Conservation (phyloP, 2,329 filamentous ascomycete species). For the Cercospora sesami region DNA sequence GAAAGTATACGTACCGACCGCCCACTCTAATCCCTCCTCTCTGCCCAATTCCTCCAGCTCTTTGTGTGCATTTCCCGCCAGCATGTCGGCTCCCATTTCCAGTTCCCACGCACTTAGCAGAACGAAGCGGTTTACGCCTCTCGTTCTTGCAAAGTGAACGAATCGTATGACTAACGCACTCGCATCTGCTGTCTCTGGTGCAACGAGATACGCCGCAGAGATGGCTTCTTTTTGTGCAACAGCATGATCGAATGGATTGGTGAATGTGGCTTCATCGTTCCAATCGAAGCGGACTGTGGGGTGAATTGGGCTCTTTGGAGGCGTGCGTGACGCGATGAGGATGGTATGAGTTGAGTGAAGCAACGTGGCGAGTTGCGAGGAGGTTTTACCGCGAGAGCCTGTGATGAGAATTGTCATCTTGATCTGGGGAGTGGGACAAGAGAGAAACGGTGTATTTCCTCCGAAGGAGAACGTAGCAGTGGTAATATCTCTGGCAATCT, state of each 20-base stretch:
- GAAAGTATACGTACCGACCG: slow-evolving; percentile 29
- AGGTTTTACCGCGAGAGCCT: slow-evolving; percentile 27
- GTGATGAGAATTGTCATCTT: slow-evolving; percentile 28
- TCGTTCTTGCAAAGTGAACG: slow-evolving; percentile 44
- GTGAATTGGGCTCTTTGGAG: slow-evolving; percentile 7
- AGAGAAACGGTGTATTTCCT: background rate
- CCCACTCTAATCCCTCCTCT: slow-evolving; percentile 41
- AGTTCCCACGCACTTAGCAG: slow-evolving; percentile 38
- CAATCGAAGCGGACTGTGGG: slow-evolving; percentile 46
- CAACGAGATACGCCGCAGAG: slow-evolving; percentile 46
- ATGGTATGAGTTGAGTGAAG: slow-evolving; percentile 16
- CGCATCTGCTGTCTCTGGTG: slow-evolving; percentile 40
- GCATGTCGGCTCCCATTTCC: background rate
- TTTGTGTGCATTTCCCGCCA: slow-evolving; percentile 20
- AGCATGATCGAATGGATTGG: slow-evolving; percentile 36
- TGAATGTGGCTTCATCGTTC: slow-evolving; percentile 46
- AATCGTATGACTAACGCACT: slow-evolving; percentile 44
- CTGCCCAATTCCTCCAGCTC: slow-evolving; percentile 30
- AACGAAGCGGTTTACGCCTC: slow-evolving; percentile 49
- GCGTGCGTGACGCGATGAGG: slow-evolving; percentile 16
- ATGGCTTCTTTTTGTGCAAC: slow-evolving; percentile 30
- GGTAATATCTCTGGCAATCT: no score
- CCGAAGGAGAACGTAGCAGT: background rate
- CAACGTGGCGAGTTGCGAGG: slow-evolving; percentile 15
- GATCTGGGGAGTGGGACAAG: background rate